Base-by-base conservation (phyloP, 192 early-diverging fungal species). In the Chytriomyces sp. region DNA sequence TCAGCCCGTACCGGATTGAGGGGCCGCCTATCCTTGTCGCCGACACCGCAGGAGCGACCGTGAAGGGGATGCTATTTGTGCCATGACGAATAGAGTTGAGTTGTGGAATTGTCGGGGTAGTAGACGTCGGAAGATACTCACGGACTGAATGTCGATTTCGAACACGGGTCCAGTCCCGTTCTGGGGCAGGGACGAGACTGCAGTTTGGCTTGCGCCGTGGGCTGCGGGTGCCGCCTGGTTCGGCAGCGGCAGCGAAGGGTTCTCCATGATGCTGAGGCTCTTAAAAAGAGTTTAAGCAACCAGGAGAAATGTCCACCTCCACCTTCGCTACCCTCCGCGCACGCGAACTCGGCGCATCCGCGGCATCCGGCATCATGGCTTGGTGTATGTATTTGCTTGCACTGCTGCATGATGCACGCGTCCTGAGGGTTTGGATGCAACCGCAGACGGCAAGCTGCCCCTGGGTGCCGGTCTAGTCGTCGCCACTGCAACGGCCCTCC, bases 21-120 rank as follows among this genome's bases (percentile, higher is more conserved):
- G 10, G 63, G 63, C 40, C 65, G n/a, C 25, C 65, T 19, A 34
- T 68, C 52, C 65, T 68, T 68, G 65, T 68, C 65, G 32, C 52
- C 65, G 32, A 68, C 52, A 26, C 65, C 65, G 33, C 65, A 55
- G 12, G 52, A 56, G 6, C 65, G 52, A 14, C 65, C 65, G 30
- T 68, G 52, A 33, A 68, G 37, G 26, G 65, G 65, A 55, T 68
- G 65, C 65, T 68, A 52, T 12, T 25, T 36, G 4, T 60, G 26
- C 58, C 22, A 34, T n/a, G 17, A 12, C 5, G 62, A 17, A 37
- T 10, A 17, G 59, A 1, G 59, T 37, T 17, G 34, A 19, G 59
- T 31, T 19, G 26, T 22, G 32, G 26, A 7, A 17, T 61, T 36
- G 22, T 34, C 22, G 38, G 12, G 12, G 0, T 25, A 36, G 12